These are phyloP conservation scores for Ophiostoma sp. DNA, from an alignment of 2,329 filamentous ascomycete species.

Conservation along the genomic window DNA sequence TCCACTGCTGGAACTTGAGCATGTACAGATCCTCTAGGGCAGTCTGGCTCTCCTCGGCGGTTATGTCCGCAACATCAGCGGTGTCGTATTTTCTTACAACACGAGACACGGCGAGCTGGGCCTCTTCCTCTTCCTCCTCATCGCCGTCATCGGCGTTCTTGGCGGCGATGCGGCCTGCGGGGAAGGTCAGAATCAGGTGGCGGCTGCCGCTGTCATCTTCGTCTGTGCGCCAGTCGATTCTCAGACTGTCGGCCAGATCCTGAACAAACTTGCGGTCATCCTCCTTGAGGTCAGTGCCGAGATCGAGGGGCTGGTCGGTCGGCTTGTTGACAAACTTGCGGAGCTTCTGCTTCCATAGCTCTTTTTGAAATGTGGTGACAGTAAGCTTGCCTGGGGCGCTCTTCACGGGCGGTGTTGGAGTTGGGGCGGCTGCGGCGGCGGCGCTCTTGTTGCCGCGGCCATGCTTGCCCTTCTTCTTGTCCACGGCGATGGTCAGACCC, in stretches of 20 bases:
- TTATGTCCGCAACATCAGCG: slow-evolving; percentile 75
- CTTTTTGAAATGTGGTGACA: slow-evolving; percentile 73
- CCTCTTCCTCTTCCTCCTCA: slow-evolving; percentile 76
- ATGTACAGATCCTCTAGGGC: slow-evolving; percentile 82
- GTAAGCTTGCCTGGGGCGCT: slow-evolving; percentile 55
- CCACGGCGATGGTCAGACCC: slow-evolving; percentile 33
- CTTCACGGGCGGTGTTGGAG: slow-evolving; percentile 39
- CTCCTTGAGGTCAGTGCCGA: slow-evolving; percentile 67
- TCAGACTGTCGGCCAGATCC: slow-evolving; percentile 64
- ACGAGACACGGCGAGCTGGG: slow-evolving; percentile 72
- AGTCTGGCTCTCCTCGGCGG: slow-evolving; percentile 70
- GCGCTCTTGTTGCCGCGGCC: slow-evolving; percentile 11
- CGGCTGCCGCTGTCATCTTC: slow-evolving; percentile 52
- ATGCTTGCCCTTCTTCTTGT: slow-evolving; percentile 22
- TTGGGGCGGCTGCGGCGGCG: neutral
- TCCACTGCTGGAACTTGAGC: slow-evolving; percentile 86
- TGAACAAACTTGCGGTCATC: slow-evolving; percentile 91
- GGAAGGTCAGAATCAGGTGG: slow-evolving; percentile 48
- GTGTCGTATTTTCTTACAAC: slow-evolving; percentile 89
- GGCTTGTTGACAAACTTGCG: slow-evolving; percentile 76
- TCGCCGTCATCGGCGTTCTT: slow-evolving; percentile 52
- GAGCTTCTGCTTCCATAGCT: slow-evolving; percentile 72
- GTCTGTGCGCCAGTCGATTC: slow-evolving; percentile 53
- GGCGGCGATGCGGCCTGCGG: slow-evolving; percentile 33
- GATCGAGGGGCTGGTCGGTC: slow-evolving; percentile 59